Base-by-base conservation (phyloP, 768 basidiomycete genomes). In the Tulasnella sp. region DNA sequence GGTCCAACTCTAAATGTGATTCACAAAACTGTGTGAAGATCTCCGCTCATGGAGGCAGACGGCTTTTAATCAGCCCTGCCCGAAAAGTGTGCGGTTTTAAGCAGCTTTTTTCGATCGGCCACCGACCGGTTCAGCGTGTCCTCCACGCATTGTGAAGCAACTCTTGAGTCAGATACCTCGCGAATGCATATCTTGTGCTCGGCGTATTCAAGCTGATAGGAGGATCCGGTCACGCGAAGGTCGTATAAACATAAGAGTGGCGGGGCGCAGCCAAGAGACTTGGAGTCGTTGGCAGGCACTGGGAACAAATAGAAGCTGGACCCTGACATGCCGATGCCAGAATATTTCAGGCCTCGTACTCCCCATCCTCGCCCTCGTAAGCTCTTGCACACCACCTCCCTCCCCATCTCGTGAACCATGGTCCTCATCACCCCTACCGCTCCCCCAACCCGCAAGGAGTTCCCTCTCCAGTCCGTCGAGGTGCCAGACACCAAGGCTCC, bases 401-500 rank as follows among this genome's bases (percentile, higher is more conserved):
- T 51, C 44, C 74, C 20, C 16, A 4, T 39, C 39, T 23, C 73
- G 9, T 7, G 35, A 20, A 46, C 26, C 55, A 57, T 69, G 75
- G 48, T 61, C 57, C 18, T 76, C 32, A 37, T 61, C 55, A 76
- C 32, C 11, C 23, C 75, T 40, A 18, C n/a, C n/a, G 46, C 75
- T n/a, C 48, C 77, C 23, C 77, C 69, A 20, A 44, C 67, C 26
- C 42, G n/a, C 67, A 71, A 70, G 35, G 67, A 77, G 35, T 71
- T 51, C 46, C 10, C 69, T 23, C 69, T 29, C 26, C 46, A 57
- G 40, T 77, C 79, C 2, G 44, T 80, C 32, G 79, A 73, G 23
- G 29, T 80, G 0, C 79, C 79, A 39, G 78, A 61, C 32, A 80
- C 79, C 57, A 73, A 77, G 23, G 51, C 51, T 32, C 78, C 70